Evolutionary conservation across 495 filamentous ascomycete species (phyloP).

Genomic region (Neurospora tetrasperma): DNA sequence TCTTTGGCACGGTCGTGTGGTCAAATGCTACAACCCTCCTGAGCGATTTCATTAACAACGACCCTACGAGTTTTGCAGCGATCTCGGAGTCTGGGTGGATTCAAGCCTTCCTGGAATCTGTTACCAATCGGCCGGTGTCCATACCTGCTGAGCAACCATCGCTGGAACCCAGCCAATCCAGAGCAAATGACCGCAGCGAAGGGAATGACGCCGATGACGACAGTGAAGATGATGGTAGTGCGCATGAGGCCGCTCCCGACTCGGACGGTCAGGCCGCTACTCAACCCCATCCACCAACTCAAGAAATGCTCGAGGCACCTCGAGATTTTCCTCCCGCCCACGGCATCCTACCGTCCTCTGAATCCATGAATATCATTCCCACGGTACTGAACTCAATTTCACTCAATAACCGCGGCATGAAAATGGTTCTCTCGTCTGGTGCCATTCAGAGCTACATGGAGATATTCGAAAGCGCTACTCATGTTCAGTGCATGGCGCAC

Average conservation of each 20-base stretch:
- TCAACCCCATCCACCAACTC: conserved; percentile 34
- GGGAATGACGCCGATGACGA: not conserved
- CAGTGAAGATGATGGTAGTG: conserved; percentile 23
- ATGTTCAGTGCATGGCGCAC: conserved; percentile 69
- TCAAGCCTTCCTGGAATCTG: conserved; percentile 66
- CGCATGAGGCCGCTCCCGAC: conserved; percentile 27
- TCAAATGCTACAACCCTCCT: conserved; percentile 82
- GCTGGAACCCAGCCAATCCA: conserved; percentile 6
- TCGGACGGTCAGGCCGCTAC: conserved; percentile 29
- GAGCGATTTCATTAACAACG: conserved; percentile 95
- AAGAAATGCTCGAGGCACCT: conserved; percentile 29
- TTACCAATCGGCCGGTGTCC: conserved; percentile 50
- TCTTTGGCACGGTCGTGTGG: conserved; percentile 90
- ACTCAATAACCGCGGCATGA: conserved; percentile 77
- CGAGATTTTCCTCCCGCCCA: conserved; percentile 44
- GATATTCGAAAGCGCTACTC: conserved; percentile 84
- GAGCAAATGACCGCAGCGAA: not conserved
- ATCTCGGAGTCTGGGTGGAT: conserved; percentile 90
- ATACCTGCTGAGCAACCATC: conserved; percentile 19
- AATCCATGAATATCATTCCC: conserved; percentile 79
- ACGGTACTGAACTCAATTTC: conserved; percentile 89
- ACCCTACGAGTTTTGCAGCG: conserved; percentile 92
- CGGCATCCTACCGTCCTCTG: conserved; percentile 72
- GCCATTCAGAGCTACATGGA: conserved; percentile 82
- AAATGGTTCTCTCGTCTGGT: conserved; percentile 73